These are phyloP conservation scores for Aureobasidium sp. DNA, from an alignment of 2,329 filamentous ascomycete species.

Conservation along the genomic window DNA sequence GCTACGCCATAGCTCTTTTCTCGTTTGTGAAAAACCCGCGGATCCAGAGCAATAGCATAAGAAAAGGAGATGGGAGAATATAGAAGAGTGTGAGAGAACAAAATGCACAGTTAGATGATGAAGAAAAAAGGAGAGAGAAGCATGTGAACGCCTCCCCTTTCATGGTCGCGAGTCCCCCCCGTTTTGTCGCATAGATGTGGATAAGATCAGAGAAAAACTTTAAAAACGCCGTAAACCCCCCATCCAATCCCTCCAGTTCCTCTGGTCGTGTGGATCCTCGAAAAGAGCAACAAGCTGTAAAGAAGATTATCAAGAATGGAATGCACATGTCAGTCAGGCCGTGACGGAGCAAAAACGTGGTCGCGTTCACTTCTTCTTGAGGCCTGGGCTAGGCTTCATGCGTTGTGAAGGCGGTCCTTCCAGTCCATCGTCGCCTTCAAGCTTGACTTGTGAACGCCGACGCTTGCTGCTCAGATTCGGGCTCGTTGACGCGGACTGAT, in stretches of 20 bases:
- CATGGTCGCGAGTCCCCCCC: background rate
- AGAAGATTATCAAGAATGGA: conserved; percentile 3
- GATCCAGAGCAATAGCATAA: too few relatives aligned
- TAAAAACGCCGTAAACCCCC: background rate
- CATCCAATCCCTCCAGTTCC: background rate
- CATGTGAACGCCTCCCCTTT: conserved; percentile 5
- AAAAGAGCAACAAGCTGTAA: background rate
- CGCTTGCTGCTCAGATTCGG: conserved; percentile 53
- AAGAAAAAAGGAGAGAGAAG: background rate
- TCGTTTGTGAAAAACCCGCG: background rate
- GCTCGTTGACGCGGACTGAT: conserved; percentile 51
- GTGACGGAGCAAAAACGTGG: background rate
- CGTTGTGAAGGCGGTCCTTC: conserved; percentile 15
- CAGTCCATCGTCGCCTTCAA: conserved; percentile 45
- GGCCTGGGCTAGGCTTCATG: background rate
- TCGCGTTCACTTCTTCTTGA: background rate
- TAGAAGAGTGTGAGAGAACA: background rate
- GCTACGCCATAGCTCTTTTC: background rate
- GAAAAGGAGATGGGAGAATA: background rate
- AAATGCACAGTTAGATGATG: background rate
- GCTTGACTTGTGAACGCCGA: conserved; percentile 50
- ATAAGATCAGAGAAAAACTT: background rate
- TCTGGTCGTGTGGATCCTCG: background rate
- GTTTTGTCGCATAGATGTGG: background rate
- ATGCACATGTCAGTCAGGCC: background rate